These are phyloP conservation scores for Penicillium roqueforti DNA, from an alignment of 495 filamentous ascomycete species.

Conservation along the genomic window DNA sequence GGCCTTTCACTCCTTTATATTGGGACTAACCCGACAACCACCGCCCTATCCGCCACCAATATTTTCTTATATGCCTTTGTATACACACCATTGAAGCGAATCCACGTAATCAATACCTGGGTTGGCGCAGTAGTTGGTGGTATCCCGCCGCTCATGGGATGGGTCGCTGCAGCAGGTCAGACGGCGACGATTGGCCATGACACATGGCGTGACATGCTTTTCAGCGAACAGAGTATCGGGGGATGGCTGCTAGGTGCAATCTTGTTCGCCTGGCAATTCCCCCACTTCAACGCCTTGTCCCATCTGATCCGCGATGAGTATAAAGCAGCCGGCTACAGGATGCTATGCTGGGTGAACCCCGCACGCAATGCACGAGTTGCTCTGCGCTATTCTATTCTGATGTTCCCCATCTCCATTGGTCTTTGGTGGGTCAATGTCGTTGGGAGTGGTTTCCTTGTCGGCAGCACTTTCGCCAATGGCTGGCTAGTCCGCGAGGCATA, in stretches of 20 bases:
- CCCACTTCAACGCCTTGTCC: slow-evolving; percentile 91
- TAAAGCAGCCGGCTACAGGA: slow-evolving; percentile 77
- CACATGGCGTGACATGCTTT: slow-evolving; percentile 74
- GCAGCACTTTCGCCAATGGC: slow-evolving; percentile 75
- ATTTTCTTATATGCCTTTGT: slow-evolving; percentile 85
- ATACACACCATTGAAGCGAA: slow-evolving; percentile 88
- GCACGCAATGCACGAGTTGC: slow-evolving; percentile 79
- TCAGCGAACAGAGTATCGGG: slow-evolving; percentile 64
- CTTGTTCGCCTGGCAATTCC: slow-evolving; percentile 95
- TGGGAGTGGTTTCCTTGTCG: slow-evolving; percentile 79
- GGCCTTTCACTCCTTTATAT: slow-evolving; percentile 72
- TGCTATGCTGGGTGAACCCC: slow-evolving; percentile 88
- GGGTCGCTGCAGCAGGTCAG: slow-evolving; percentile 89
- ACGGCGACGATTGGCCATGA: slow-evolving; percentile 66
- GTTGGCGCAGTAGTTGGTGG: slow-evolving; percentile 87
- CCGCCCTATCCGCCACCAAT: slow-evolving; percentile 78
- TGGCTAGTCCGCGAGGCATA: slow-evolving; percentile 84
- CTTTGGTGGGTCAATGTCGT: slow-evolving; percentile 79
- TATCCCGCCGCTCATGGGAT: slow-evolving; percentile 96
- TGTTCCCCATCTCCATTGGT: slow-evolving; percentile 82
- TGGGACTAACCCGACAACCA: slow-evolving; percentile 90
- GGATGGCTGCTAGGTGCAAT: slow-evolving; percentile 86
- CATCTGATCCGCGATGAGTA: slow-evolving; percentile 90
- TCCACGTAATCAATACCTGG: slow-evolving; percentile 91
- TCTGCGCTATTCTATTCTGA: slow-evolving; percentile 77